Percentiles rank a stretch among this genome's conserved stretches.
These are phyloP conservation scores for Berberis vulgaris DNA, from an alignment of 164 flowering plant genomes.

Conservation along the genomic window DNA sequence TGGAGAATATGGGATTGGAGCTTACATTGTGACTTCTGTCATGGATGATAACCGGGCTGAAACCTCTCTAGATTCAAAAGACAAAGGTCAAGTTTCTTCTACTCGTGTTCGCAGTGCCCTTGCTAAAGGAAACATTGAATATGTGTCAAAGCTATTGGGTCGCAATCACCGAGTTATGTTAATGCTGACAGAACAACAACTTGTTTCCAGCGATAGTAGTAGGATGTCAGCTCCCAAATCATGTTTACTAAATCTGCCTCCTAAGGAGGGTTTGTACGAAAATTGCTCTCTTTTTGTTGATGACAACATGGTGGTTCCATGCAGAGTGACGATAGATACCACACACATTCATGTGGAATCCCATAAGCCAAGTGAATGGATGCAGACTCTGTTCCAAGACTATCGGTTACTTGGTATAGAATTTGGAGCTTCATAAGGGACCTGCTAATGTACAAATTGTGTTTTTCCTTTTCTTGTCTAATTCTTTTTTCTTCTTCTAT, in stretches of 20 bases:
- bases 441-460: background rate
- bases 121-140: slow-evolving; percentile 62
- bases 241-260: slow-evolving; percentile 63
- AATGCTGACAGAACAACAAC: slow-evolving; percentile 20
- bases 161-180: slow-evolving; percentile 67
- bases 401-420: slow-evolving; percentile 45
- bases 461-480: no score
- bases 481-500: no score
- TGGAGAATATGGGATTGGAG: slow-evolving; percentile 58
- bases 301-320: slow-evolving; percentile 13
- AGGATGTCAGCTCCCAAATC: slow-evolving; percentile 47
- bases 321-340: slow-evolving; percentile 53
- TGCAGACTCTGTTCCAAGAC: slow-evolving; percentile 16
- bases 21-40: slow-evolving; percentile 69
- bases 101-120: slow-evolving; percentile 91
- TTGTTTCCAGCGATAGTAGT: slow-evolving; percentile 11
- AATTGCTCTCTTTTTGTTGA: slow-evolving; percentile 42
- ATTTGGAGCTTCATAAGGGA: slow-evolving; percentile 28
- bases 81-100: slow-evolving; percentile 90
- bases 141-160: slow-evolving; percentile 84
- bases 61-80: slow-evolving; percentile 27
- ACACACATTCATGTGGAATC: slow-evolving; percentile 46
- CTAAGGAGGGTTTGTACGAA: slow-evolving; percentile 68
- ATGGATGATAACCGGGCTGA: slow-evolving; percentile 61
- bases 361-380: slow-evolving; percentile 12